Base-by-base conservation (phyloP, 495 filamentous ascomycete species). In the Neurospora terricola region DNA sequence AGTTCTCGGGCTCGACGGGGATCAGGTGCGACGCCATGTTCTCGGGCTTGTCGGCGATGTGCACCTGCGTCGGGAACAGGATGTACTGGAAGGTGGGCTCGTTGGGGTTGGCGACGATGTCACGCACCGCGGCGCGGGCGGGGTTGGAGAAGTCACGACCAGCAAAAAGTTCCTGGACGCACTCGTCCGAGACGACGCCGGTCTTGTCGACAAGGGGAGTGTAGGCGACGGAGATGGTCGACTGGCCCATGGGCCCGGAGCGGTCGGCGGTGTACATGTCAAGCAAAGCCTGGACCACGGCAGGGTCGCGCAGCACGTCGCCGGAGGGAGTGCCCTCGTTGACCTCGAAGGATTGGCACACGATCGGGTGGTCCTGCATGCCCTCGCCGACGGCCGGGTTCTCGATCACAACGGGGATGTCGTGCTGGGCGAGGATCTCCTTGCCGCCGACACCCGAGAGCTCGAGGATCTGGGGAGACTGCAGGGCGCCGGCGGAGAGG, bases 371-470 rank as follows among this genome's bases (percentile, higher is more conserved):
- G 73, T 89, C 87, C 70, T 87, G 86, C 73, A 86, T 76, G 71
- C 85, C 91, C 82, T 94, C 89, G 72, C 93, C 93, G 5, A 97
- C 89, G 79, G 90, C 91, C 38, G 91, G 90, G 71, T 94, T 87
- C 72, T 93, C 87, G 77, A 90, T 88, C 11, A 92, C 80, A 5
- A 94, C 88, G 36, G 88, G 87, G 73, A 97, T 94, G 12, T 82
- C 83, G 73, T 93, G 86, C 30, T 83, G 81, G 36, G 84, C 76
- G 30, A 96, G 89, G 72, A 95, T 88, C 72, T 87, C 74, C 30
- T 81, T 80, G 27, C 89, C 88, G n/a, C 93, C 93, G 45, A 97
- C 86, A 36, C 93, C 93, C 45, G 91, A 94, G 23, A 91, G 87
- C 72, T 94, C 84, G 5, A 89, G 80, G n/a, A 91, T 79, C 74